Base-by-base conservation (phyloP, 2,329 filamentous ascomycete genomes). In the Clonostachys byssicola region DNA sequence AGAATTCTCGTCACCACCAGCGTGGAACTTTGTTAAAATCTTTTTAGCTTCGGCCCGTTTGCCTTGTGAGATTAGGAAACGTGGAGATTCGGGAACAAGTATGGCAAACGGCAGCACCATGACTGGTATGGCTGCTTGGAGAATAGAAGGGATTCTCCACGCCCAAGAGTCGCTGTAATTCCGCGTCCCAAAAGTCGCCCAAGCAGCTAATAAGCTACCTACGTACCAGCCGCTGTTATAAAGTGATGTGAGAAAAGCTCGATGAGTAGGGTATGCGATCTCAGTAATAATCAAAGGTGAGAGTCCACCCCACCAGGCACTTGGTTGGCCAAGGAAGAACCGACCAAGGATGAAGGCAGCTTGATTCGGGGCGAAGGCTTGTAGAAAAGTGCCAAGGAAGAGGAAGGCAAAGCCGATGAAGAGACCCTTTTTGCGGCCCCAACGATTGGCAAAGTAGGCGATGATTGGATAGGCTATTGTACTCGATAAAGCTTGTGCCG, bases 211-310 rank as follows among this genome's bases (percentile, higher is more conserved):
- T 17, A 47, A 34, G 40, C 23, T 39, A 13, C 46, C 46, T 39
- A 81, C 61, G 52, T 79, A 72, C 54, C 78, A 62, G 20, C 55
- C 50, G 4, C 55, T 72, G 46, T 78, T 78, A 64, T 75, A 79
- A 5, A 79, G 61, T 4, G 73, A 72, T 1, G 73, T 78, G 20
- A 60, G 46, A 16, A 57, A 58, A 4, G 56, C 57, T 13, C 63
- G 56, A 45, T 66, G 58, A 1, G 59, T 58, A 3, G 63, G 62
- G 44, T 65, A 61, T 4, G 63, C 60, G 8, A 65, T 47, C 45
- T 66, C 62, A 2, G 60, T 53, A 14, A 67, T 56, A 1, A 67
- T 55, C 6, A 63, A 51, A 2, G 62, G 60, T 1, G 58, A 54
- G 6, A 61, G 55, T 6, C 54, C 54, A 16, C 56, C 56, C 5